Conservation (phyloP, 495 filamentous ascomycete genomes). For the Pyronema omphalodes region DNA sequence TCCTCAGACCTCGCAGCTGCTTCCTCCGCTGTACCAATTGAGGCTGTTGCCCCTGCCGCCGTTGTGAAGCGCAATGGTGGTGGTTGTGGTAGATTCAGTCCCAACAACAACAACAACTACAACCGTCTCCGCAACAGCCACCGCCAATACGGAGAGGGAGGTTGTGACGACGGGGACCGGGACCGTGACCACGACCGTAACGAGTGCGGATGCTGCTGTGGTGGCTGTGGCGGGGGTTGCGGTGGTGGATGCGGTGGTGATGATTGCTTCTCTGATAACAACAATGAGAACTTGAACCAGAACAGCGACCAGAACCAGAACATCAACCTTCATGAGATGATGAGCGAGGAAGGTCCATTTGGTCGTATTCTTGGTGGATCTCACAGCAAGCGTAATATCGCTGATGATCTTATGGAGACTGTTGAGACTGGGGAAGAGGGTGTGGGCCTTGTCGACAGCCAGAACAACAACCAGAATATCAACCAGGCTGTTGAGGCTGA, state of each 20-base stretch:
- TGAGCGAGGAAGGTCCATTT: background rate
- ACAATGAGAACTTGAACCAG: constrained; percentile 16
- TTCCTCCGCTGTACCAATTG: background rate
- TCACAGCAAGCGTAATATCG: background rate
- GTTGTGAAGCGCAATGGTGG: constrained; percentile 5
- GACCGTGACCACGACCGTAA: background rate
- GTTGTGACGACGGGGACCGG: background rate
- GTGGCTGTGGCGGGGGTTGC: constrained; percentile 7
- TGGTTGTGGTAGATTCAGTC: constrained; percentile 13
- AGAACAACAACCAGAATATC: constrained; percentile 21
- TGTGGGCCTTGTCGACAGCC: constrained; percentile 1
- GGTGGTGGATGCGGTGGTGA: constrained; percentile 8
- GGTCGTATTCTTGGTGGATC: background rate
- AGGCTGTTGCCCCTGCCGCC: background rate
- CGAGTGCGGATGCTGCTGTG: constrained; percentile 2
- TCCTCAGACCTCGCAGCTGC: background rate
- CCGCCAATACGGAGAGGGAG: background rate
- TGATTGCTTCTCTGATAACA: constrained; percentile 8
- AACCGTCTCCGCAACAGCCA: background rate
- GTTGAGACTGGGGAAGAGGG: background rate
- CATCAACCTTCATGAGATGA: constrained; percentile 10
- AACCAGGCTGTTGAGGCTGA: constrained; percentile 19
- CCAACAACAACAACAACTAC: constrained; percentile 13
- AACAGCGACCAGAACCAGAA: constrained; percentile 21
- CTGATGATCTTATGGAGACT: background rate